A percentile compares a stretch with the other conserved stretches of the same genome.
phyloP scores from a whole-genome alignment of 2,329 filamentous ascomycete genomes.

The Cytospora schulzeri region DNA sequence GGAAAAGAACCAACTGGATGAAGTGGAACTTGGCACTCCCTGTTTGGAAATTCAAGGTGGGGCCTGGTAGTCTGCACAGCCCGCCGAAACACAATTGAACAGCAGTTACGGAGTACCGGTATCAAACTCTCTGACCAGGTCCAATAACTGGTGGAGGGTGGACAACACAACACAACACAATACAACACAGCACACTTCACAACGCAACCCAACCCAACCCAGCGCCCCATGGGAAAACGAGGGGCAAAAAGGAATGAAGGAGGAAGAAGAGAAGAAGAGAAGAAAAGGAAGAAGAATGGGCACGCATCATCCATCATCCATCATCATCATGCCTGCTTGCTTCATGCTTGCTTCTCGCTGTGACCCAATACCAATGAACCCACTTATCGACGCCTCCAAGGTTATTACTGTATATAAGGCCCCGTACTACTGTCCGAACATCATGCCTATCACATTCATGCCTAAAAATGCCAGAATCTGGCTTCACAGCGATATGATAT shows the following conservation, averaged over 20 bases:
- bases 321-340: not conserved
- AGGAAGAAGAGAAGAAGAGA: no score
- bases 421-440: not conserved
- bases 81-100: no score
- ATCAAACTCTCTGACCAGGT: no score
- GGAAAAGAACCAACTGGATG: slow-evolving; percentile 12
- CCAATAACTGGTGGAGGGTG: no score
- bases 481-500: not conserved
- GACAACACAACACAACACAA: not conserved
- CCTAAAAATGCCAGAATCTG: not conserved
- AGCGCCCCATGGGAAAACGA: not conserved
- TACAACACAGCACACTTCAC: not conserved
- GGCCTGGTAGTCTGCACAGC: not conserved
- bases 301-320: not conserved
- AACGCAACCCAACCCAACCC: not conserved
- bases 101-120: no score
- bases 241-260: not conserved
- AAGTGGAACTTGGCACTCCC: slow-evolving; percentile 16
- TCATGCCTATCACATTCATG: not conserved
- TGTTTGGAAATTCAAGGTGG: slow-evolving; percentile 8
- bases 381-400: not conserved
- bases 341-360: not conserved
- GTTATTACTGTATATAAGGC: not conserved
- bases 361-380: not conserved
- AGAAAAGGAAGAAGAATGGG: no score